Evolutionary conservation across 2,329 filamentous ascomycete genomes (phyloP).

Genomic region (Leptographium lundbergii): DNA sequence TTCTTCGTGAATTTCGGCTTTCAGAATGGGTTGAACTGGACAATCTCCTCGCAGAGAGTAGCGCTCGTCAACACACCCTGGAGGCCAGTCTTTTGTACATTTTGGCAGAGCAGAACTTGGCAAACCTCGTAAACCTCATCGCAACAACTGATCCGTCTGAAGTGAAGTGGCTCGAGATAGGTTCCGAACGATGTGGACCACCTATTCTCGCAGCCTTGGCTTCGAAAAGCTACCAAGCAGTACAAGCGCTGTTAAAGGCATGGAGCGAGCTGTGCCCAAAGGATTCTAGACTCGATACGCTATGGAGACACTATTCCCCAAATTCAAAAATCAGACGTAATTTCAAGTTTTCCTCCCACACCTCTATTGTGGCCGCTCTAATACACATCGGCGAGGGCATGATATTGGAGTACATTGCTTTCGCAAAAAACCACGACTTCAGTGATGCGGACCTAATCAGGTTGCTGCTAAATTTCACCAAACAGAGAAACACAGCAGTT

Average conservation of each 20-base stretch:
- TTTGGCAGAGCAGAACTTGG: background rate
- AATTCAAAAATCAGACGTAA: background rate
- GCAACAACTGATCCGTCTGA: background rate
- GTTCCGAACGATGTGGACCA: background rate
- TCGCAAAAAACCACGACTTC: background rate
- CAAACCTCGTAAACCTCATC: constrained; percentile 1
- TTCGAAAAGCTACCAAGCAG: background rate
- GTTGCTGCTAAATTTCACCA: too few relatives aligned
- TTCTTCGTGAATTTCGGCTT: constrained; percentile 19
- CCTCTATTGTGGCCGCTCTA: background rate
- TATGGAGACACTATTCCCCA: background rate
- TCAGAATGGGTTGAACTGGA: constrained; percentile 18
- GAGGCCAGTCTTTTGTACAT: background rate
- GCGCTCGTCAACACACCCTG: background rate
- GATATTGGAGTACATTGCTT: background rate
- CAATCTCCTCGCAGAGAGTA: constrained; percentile 13
- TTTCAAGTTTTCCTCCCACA: background rate
- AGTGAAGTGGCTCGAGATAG: background rate
- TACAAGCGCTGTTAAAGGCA: background rate
- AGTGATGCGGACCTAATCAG: too few relatives aligned
- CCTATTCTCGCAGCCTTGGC: background rate
- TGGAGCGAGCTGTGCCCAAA: background rate
- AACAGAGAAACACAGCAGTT: background rate
- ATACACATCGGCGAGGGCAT: background rate
- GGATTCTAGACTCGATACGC: background rate